Evolutionary conservation across 2,329 filamentous ascomycete species (phyloP).

Genomic region (Intubia oerlemansii): DNA sequence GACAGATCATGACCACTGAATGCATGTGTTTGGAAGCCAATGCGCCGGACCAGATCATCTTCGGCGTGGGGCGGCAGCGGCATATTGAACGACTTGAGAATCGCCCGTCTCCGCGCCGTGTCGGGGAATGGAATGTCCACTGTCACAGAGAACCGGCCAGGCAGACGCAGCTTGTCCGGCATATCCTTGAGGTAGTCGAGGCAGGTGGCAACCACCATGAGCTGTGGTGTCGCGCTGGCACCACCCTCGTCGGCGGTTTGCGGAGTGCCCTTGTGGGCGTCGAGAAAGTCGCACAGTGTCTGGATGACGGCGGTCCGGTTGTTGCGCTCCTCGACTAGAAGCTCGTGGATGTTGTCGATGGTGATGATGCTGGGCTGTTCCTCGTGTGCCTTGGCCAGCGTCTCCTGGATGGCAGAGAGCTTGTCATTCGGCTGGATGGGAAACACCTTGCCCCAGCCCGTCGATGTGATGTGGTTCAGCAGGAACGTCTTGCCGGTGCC

Average conservation of each 20-base stretch:
- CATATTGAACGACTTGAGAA: slow-evolving; percentile 39
- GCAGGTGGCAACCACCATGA: slow-evolving; percentile 58
- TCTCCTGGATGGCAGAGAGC: slow-evolving; percentile 36
- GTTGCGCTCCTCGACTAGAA: slow-evolving; percentile 39
- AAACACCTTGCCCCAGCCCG: slow-evolving; percentile 50
- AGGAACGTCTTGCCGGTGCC: slow-evolving; percentile 74
- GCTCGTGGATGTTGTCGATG: slow-evolving; percentile 54
- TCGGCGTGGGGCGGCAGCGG: slow-evolving; percentile 23
- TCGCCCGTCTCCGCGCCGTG: slow-evolving; percentile 45
- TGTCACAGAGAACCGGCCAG: slow-evolving; percentile 41
- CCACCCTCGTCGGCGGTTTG: neutral
- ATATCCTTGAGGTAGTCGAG: slow-evolving; percentile 50
- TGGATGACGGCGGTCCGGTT: slow-evolving; percentile 28
- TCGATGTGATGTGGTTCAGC: slow-evolving; percentile 42
- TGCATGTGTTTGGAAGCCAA: slow-evolving; percentile 65
- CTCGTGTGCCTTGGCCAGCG: slow-evolving; percentile 46
- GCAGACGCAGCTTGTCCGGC: slow-evolving; percentile 43
- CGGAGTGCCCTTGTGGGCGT: slow-evolving; percentile 18
- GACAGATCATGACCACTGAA: slow-evolving; percentile 54
- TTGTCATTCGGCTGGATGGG: slow-evolving; percentile 35
- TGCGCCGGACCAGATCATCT: slow-evolving; percentile 29
- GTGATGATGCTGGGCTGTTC: slow-evolving; percentile 58
- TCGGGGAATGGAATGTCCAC: slow-evolving; percentile 65
- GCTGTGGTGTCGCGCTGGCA: slow-evolving; percentile 19
- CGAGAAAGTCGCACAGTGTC: slow-evolving; percentile 31